Conservation (phyloP, 2,329 filamentous ascomycete genomes). For the Beauveria asiatica region DNA sequence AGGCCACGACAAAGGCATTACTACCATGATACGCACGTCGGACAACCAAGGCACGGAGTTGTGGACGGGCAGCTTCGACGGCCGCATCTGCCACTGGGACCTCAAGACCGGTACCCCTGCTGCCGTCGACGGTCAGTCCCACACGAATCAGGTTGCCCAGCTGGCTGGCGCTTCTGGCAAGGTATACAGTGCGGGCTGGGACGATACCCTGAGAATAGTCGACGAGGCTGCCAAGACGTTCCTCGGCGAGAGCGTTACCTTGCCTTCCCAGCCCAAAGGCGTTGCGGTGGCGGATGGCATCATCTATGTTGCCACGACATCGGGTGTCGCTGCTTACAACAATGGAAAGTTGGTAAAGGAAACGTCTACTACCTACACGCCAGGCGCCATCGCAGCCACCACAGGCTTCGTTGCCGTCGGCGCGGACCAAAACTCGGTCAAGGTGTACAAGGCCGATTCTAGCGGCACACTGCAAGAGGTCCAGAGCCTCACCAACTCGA, state of each 20-base stretch:
- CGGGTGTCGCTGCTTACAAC: constrained; percentile 45
- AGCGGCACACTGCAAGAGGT: constrained; percentile 45
- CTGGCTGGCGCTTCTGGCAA: constrained; percentile 55
- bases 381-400: constrained; percentile 63
- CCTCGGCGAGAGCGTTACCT: constrained; percentile 55
- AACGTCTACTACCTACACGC: constrained; percentile 51
- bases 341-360: constrained; percentile 53
- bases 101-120: constrained; percentile 58
- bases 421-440: constrained; percentile 62
- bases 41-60: constrained; percentile 55
- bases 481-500: constrained; percentile 57
- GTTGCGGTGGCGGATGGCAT: constrained; percentile 46
- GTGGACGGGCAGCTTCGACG: constrained; percentile 89
- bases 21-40: constrained; percentile 47
- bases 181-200: constrained; percentile 87
- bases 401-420: constrained; percentile 67
- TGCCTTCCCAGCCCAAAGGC: constrained; percentile 74
- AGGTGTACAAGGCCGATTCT: constrained; percentile 56
- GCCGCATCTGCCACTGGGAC: constrained; percentile 80
- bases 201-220: constrained; percentile 76
- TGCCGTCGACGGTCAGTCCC: constrained; percentile 68
- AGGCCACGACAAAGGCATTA: constrained; percentile 88
- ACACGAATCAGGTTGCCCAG: constrained; percentile 78
- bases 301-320: constrained; percentile 50
- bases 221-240: constrained; percentile 71